Evolutionary conservation across 2,329 filamentous ascomycete genomes (phyloP).

Genomic region (Bipolaris zeicola): DNA sequence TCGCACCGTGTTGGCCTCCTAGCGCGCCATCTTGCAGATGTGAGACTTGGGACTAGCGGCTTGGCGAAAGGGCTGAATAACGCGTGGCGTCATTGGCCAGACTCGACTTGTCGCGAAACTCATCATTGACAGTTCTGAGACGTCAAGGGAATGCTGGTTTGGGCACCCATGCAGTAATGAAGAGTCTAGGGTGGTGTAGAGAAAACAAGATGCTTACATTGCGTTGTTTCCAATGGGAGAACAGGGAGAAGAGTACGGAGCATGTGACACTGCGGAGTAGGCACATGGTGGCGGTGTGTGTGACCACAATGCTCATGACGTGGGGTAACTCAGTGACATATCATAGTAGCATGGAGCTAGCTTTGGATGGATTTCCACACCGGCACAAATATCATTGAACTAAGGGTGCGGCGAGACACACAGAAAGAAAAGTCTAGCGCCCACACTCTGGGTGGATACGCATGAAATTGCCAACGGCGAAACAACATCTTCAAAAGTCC

Average conservation of each 20-base stretch:
- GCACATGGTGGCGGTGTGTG: not conserved
- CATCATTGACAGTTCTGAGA: not conserved
- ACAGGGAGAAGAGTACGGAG: not conserved
- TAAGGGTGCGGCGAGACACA: conserved; percentile 1
- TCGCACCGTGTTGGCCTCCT: conserved; percentile 25
- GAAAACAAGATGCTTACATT: not conserved
- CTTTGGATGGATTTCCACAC: too few relatives aligned
- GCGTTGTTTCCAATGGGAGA: not conserved
- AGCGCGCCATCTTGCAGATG: conserved; percentile 5
- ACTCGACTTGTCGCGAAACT: not conserved
- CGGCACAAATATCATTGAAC: not conserved
- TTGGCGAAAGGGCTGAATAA: conserved; percentile 10
- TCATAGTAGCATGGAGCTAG: not conserved
- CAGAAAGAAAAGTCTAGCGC: not conserved
- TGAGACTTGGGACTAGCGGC: conserved; percentile 11
- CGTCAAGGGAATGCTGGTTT: not conserved
- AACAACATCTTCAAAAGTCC: not conserved
- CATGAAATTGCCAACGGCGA: not conserved
- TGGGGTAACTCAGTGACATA: not conserved
- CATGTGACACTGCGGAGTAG: not conserved
- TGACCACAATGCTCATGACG: not conserved
- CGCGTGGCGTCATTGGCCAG: conserved; percentile 10
- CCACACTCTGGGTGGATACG: not conserved
- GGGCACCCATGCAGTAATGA: not conserved
- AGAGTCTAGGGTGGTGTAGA: not conserved